phyloP scores from a whole-genome alignment of 2,329 filamentous ascomycete genomes.

The Phaeosphaeriaceae sp. region DNA sequence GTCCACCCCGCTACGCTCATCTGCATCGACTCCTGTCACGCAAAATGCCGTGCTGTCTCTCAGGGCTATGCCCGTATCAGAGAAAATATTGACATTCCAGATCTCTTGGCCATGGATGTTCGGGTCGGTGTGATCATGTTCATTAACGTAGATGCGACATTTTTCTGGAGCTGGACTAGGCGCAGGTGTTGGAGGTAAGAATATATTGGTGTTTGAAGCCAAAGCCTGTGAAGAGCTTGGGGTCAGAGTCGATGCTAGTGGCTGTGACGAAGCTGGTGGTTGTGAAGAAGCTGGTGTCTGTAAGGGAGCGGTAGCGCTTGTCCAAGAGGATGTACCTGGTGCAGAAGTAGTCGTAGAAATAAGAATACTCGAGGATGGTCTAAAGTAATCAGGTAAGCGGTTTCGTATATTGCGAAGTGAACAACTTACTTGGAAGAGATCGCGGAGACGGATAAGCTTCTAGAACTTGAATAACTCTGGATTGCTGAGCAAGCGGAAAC shows the following conservation, averaged over 20 bases:
- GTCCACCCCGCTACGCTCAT: neutral
- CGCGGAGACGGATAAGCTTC: neutral
- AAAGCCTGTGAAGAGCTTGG: neutral
- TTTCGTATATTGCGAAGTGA: neutral
- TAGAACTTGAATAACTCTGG: neutral
- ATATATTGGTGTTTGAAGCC: neutral
- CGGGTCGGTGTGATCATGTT: neutral
- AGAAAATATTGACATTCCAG: slow-evolving; percentile 2
- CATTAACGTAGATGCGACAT: slow-evolving; percentile 3
- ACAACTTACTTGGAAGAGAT: neutral
- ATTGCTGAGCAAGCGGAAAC: neutral
- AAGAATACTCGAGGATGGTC: neutral
- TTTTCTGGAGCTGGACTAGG: neutral
- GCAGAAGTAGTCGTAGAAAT: neutral
- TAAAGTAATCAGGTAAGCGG: neutral
- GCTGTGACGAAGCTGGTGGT: neutral
- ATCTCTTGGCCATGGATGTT: neutral
- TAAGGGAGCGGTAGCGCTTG: neutral
- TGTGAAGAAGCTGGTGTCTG: no score
- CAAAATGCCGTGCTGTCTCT: neutral
- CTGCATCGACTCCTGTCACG: neutral
- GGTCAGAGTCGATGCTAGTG: neutral
- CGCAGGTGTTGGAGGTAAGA: neutral
- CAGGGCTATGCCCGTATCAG: neutral
- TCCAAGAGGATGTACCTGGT: neutral